Evolutionary conservation across 805 yeast species (phyloP).

Genomic region (Candida glaebosa): DNA sequence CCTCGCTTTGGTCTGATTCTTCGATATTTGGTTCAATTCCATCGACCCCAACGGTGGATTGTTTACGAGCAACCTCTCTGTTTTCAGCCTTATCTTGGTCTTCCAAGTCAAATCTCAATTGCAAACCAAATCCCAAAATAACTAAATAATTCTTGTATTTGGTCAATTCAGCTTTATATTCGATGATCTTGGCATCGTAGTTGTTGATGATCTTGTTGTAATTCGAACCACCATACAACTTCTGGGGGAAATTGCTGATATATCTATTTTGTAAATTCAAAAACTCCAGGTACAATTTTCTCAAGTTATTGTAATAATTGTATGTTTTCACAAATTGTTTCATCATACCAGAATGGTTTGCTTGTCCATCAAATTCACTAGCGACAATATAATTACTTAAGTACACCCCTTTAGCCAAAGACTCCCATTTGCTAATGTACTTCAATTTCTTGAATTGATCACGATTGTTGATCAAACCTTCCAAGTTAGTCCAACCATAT

Average conservation of each 20-base stretch:
- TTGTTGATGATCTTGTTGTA: slow-evolving; percentile 34
- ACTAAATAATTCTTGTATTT: slow-evolving; percentile 45
- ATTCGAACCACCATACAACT: slow-evolving; percentile 26
- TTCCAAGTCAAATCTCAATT: slow-evolving; percentile 41
- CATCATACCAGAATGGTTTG: slow-evolving; percentile 38
- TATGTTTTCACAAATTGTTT: slow-evolving; percentile 41
- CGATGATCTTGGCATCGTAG: slow-evolving; percentile 38
- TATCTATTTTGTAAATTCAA: slow-evolving; percentile 26
- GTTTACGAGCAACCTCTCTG: slow-evolving; percentile 2
- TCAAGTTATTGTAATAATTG: slow-evolving; percentile 39
- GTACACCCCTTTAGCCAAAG: slow-evolving; percentile 38
- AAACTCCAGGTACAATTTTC: slow-evolving; percentile 31
- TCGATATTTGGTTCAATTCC: neutral
- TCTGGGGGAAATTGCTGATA: slow-evolving; percentile 24
- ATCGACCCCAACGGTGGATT: neutral
- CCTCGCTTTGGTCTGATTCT: slow-evolving; percentile 3
- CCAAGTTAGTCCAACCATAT: slow-evolving; percentile 69
- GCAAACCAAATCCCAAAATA: slow-evolving; percentile 46
- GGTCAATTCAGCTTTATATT: slow-evolving; percentile 42
- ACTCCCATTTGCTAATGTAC: slow-evolving; percentile 42
- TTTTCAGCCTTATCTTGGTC: slow-evolving; percentile 21
- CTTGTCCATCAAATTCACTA: slow-evolving; percentile 15
- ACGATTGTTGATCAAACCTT: slow-evolving; percentile 23
- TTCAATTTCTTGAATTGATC: slow-evolving; percentile 30
- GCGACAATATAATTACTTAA: slow-evolving; percentile 30